phyloP scores from a whole-genome alignment of 495 filamentous ascomycete species.

The Annulohypoxylon nitens region DNA sequence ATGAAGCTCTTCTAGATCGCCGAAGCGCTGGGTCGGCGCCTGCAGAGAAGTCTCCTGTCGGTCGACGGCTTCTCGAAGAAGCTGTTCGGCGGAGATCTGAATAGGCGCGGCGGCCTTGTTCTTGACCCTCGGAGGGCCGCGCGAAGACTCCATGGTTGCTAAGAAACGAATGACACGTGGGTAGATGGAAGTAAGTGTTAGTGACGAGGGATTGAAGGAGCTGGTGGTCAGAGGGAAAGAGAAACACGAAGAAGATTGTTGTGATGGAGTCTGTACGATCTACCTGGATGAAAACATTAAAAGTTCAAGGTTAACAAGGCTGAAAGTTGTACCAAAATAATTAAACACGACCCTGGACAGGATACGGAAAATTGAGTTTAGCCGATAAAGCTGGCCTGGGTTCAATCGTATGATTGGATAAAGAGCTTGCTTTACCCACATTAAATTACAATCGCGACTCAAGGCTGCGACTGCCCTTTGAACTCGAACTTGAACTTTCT shows the following conservation, averaged over 20 bases:
- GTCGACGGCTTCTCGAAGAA: conserved; percentile 97
- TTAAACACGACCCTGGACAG: conserved; percentile 3
- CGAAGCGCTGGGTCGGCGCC: conserved; percentile 93
- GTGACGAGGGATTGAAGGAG: background rate
- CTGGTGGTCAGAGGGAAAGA: background rate
- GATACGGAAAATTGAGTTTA: conserved; percentile 26
- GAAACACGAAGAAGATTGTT: conserved; percentile 1
- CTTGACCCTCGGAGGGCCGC: conserved; percentile 95
- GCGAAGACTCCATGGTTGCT: conserved; percentile 86
- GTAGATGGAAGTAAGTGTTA: background rate
- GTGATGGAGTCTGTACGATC: conserved; percentile 1
- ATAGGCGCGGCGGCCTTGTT: conserved; percentile 91
- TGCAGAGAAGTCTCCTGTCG: conserved; percentile 90
- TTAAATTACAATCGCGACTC: conserved; percentile 39
- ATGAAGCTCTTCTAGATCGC: conserved; percentile 96
- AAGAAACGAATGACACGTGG: background rate
- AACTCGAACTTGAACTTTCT: conserved; percentile 11
- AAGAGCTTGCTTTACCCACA: conserved; percentile 9
- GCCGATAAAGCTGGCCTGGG: background rate
- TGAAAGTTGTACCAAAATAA: conserved; percentile 21
- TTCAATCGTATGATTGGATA: conserved; percentile 15
- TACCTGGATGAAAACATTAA: background rate
- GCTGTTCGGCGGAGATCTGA: conserved; percentile 96
- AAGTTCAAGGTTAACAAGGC: conserved; percentile 26
- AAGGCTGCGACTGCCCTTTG: conserved; percentile 30